phyloP scores from a whole-genome alignment of 768 basidiomycete species.

The Termitomyces eurrhizus region DNA sequence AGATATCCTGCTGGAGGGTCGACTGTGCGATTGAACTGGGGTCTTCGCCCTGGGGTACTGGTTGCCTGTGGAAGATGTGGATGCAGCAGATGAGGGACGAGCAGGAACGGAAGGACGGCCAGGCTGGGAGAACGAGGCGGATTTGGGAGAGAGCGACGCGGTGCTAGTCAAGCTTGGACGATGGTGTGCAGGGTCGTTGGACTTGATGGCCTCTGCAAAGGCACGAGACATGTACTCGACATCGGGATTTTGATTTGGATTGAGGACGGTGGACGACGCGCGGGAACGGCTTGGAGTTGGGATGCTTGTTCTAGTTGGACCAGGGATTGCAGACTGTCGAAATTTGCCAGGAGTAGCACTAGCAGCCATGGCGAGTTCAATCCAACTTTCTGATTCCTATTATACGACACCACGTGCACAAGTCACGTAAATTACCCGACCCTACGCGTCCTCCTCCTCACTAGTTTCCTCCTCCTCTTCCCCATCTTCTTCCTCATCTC shows the following conservation, averaged over 20 bases:
- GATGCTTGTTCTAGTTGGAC: conserved; percentile 40
- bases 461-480: conserved; percentile 1
- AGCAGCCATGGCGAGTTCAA: conserved; percentile 12
- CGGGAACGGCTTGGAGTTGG: conserved; percentile 72
- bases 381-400: conserved; percentile 4
- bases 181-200: conserved; percentile 78
- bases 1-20: conserved; percentile 41
- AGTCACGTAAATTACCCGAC: not conserved
- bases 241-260: conserved; percentile 34
- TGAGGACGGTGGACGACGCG: conserved; percentile 52
- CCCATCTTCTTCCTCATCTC: conserved; percentile 2
- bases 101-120: conserved; percentile 45
- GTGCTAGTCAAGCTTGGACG: conserved; percentile 32
- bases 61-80: conserved; percentile 39
- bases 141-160: conserved; percentile 47
- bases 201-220: conserved; percentile 76
- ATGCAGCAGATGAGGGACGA: conserved; percentile 56
- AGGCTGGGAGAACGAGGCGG: conserved; percentile 41
- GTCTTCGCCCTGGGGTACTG: conserved; percentile 46
- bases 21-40: conserved; percentile 53
- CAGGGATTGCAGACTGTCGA: conserved; percentile 39
- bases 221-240: conserved; percentile 63
- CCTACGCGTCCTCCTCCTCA: conserved; percentile 6
- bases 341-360: conserved; percentile 37
- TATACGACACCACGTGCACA: conserved; percentile 12